These are phyloP conservation scores for Lachnellula arida DNA, from an alignment of 2,329 filamentous ascomycete genomes.

Conservation along the genomic window DNA sequence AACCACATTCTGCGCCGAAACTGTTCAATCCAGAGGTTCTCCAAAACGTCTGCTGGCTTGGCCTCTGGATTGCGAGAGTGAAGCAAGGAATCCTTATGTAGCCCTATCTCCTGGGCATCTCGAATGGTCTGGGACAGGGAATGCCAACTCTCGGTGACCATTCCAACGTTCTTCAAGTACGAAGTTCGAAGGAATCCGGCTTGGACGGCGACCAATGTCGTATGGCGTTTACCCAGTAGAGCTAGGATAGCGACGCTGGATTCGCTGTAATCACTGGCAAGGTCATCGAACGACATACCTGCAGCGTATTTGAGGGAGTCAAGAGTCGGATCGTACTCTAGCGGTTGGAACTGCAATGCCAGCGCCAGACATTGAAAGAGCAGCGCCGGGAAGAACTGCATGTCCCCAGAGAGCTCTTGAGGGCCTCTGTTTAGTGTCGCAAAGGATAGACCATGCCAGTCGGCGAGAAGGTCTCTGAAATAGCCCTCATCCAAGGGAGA, in stretches of 20 bases:
- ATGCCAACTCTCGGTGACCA: conserved; percentile 49
- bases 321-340: conserved; percentile 44
- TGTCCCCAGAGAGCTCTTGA: conserved; percentile 44
- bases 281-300: conserved; percentile 55
- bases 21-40: conserved; percentile 56
- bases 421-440: conserved; percentile 46
- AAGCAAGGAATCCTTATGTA: conserved; percentile 50
- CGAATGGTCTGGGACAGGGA: conserved; percentile 50
- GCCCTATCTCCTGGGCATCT: conserved; percentile 58
- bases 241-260: conserved; percentile 48
- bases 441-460: conserved; percentile 53
- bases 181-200: conserved; percentile 52
- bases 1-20: conserved; percentile 52
- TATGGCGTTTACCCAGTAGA: conserved; percentile 52
- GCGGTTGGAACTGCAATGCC: conserved; percentile 48
- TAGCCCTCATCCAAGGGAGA: conserved; percentile 49
- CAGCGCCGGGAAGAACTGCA: conserved; percentile 54
- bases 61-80: conserved; percentile 38
- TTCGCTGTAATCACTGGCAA: conserved; percentile 58
- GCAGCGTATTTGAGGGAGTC: conserved; percentile 54
- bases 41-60: conserved; percentile 45
- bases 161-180: conserved; percentile 55
- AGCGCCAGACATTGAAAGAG: conserved; percentile 55
- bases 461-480: conserved; percentile 46
- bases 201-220: conserved; percentile 52